phyloP scores from a whole-genome alignment of 2,329 filamentous ascomycete genomes.

The Neocucurbitaria cava region DNA sequence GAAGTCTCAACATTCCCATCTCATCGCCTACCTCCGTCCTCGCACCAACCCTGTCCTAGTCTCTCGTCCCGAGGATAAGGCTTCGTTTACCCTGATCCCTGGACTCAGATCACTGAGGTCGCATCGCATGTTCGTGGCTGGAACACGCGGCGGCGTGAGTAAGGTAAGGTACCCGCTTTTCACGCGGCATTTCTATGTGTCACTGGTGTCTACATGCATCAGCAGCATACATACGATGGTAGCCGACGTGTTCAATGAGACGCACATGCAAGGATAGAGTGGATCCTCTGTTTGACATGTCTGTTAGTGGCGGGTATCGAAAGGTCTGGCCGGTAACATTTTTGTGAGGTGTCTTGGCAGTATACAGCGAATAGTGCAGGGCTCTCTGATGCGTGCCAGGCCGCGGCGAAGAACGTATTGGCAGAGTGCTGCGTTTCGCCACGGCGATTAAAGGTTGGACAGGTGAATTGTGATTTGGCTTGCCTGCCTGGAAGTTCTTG shows the following conservation, averaged over 20 bases:
- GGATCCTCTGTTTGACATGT: background rate
- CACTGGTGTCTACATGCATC: background rate
- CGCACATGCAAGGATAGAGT: background rate
- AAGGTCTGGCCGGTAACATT: background rate
- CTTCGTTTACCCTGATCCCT: background rate
- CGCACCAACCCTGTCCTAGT: background rate
- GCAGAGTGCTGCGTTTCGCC: background rate
- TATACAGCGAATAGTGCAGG: conserved; percentile 1
- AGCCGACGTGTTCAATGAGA: background rate
- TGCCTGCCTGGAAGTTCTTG: too few relatives aligned
- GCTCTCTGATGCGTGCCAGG: background rate
- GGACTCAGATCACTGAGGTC: background rate
- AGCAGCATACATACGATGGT: too few relatives aligned
- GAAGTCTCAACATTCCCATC: conserved; percentile 1
- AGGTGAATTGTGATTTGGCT: background rate
- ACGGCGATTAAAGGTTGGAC: background rate
- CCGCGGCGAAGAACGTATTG: background rate
- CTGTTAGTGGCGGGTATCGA: background rate
- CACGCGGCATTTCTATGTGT: conserved; percentile 1
- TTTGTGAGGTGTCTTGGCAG: background rate
- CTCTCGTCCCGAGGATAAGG: background rate
- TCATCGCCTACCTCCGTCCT: conserved; percentile 1
- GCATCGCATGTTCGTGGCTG: too few relatives aligned
- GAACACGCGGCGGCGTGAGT: background rate
- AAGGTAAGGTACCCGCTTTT: background rate